Conservation (phyloP, 371 early-diverging fungal species). For the Lichtheimia ornata region DNA sequence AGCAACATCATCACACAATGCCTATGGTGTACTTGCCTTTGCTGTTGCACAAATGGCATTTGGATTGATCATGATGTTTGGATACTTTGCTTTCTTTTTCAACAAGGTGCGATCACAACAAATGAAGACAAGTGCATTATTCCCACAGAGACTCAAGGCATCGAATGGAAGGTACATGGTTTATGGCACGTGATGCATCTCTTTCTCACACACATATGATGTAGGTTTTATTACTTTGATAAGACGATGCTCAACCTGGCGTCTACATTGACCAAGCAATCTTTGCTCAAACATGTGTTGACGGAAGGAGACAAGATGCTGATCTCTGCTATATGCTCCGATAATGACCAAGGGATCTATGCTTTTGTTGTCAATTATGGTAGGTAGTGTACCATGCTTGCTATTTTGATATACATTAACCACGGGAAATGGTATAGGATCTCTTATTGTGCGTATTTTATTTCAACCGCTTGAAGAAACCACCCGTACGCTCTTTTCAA, state of each 20-base stretch:
- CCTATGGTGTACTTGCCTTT: slow-evolving; percentile 72
- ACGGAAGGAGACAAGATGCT: slow-evolving; percentile 96
- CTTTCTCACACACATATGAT: background rate
- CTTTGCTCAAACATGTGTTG: slow-evolving; percentile 86
- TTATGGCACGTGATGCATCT: background rate
- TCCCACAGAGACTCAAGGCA: slow-evolving; percentile 39
- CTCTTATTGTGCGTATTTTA: slow-evolving; percentile 85
- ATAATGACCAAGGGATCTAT: slow-evolving; percentile 78
- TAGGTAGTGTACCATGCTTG: slow-evolving; percentile 19
- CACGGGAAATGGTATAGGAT: slow-evolving; percentile 53
- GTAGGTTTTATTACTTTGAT: slow-evolving; percentile 62
- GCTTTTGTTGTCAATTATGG: slow-evolving; percentile 88
- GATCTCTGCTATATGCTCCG: slow-evolving; percentile 62
- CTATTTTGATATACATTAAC: background rate
- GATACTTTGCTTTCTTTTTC: slow-evolving; percentile 57
- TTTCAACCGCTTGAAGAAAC: slow-evolving; percentile 95
- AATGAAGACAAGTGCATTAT: slow-evolving; percentile 19
- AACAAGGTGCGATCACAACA: slow-evolving; percentile 34
- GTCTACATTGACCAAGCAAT: slow-evolving; percentile 80
- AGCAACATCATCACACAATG: slow-evolving; percentile 32
- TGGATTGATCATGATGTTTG: slow-evolving; percentile 54
- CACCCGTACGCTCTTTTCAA: slow-evolving; percentile 80
- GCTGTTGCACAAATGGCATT: slow-evolving; percentile 77
- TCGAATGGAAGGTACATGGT: slow-evolving; percentile 32
- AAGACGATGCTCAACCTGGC: slow-evolving; percentile 60